These are phyloP conservation scores for Xylariales sp. DNA, from an alignment of 2,329 filamentous ascomycete genomes.

Conservation along the genomic window DNA sequence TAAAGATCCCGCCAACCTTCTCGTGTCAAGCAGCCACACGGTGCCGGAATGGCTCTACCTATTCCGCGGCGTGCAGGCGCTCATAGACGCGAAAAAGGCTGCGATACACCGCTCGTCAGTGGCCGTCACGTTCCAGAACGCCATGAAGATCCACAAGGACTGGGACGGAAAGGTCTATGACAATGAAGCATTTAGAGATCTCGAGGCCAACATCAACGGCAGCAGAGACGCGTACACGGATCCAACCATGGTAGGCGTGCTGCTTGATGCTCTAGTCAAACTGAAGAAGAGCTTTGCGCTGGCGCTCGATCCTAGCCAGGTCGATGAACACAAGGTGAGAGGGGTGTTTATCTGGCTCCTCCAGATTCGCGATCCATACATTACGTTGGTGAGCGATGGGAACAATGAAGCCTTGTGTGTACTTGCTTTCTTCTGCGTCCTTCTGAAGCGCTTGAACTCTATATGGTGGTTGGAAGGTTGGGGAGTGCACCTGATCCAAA, in stretches of 20 bases:
- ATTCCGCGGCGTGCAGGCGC: conserved; percentile 1
- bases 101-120: background rate
- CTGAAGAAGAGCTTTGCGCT: background rate
- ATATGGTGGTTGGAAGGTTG: conserved; percentile 4
- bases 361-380: background rate
- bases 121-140: conserved; percentile 1
- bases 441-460: conserved; percentile 1
- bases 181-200: background rate
- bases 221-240: background rate
- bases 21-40: background rate
- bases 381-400: background rate
- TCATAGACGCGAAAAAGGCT: background rate
- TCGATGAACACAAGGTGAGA: conserved; percentile 1
- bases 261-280: background rate
- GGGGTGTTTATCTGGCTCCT: conserved; percentile 3
- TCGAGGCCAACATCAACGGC: background rate
- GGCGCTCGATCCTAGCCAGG: background rate
- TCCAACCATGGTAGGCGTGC: background rate
- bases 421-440: conserved; percentile 3
- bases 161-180: background rate
- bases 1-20: background rate
- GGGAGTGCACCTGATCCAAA: conserved; percentile 4
- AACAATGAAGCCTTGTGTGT: conserved; percentile 3
- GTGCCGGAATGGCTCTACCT: conserved; percentile 1
- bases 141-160: background rate